Evolutionary conservation across 2,329 filamentous ascomycete genomes (phyloP).

Genomic region (Colletotrichum spaethianum): DNA sequence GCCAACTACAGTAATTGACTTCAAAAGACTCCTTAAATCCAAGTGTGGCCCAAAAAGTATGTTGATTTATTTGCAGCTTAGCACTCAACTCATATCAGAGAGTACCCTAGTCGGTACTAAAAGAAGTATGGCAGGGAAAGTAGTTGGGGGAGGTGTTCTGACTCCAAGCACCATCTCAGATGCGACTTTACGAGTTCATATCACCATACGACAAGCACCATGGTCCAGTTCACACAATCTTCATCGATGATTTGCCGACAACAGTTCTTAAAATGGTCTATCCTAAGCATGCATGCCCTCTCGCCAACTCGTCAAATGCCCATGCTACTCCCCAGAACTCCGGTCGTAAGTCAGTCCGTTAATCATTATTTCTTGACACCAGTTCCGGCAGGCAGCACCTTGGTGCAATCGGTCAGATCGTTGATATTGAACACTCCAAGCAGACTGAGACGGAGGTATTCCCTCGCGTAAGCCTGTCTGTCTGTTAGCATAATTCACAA

Average conservation of each 20-base stretch:
- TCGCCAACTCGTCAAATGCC: background rate
- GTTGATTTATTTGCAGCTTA: no score
- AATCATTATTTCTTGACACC: background rate
- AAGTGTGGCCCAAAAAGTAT: no score
- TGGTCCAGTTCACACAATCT: conserved; percentile 33
- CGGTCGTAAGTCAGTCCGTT: background rate
- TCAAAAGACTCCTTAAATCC: no score
- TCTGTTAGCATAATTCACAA: background rate
- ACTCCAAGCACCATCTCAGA: no score
- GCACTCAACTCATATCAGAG: no score
- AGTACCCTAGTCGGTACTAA: no score
- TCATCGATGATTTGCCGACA: background rate
- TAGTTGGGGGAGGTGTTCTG: no score
- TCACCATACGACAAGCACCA: conserved; percentile 22
- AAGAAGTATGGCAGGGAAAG: no score
- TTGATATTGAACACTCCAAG: conserved; percentile 72
- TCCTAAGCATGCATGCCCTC: background rate
- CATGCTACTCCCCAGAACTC: background rate
- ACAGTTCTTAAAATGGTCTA: no score
- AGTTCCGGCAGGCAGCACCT: conserved; percentile 57
- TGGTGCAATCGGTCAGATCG: conserved; percentile 68
- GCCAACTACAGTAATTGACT: no score
- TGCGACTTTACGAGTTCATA: no score
- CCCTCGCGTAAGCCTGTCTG: conserved; percentile 62
- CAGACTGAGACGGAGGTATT: conserved; percentile 67